Evolutionary conservation across 2,329 filamentous ascomycete genomes (phyloP).

Genomic region (Penicillium aurantiogriseum): DNA sequence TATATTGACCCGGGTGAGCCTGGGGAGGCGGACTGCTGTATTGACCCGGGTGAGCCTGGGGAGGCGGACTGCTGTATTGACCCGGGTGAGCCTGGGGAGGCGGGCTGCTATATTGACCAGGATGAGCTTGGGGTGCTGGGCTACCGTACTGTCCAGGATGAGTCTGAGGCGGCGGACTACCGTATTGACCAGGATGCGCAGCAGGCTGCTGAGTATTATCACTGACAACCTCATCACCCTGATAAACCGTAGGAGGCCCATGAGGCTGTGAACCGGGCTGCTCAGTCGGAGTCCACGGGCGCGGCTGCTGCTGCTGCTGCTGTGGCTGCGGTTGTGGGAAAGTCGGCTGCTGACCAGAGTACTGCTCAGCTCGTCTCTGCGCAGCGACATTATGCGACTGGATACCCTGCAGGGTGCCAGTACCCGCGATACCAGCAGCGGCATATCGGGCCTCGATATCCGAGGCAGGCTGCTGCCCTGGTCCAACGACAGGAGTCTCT

Average conservation of each 20-base stretch:
- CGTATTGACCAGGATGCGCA: slow-evolving; percentile 24
- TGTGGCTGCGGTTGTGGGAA: slow-evolving; percentile 40
- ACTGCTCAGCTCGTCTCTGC: slow-evolving; percentile 76
- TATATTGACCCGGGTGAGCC: slow-evolving; percentile 22
- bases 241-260: slow-evolving; percentile 87
- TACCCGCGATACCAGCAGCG: slow-evolving; percentile 83
- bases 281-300: slow-evolving; percentile 96
- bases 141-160: slow-evolving; percentile 9
- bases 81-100: too few relatives aligned
- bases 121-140: slow-evolving; percentile 17
- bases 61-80: slow-evolving; percentile 36
- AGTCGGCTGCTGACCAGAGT: slow-evolving; percentile 54
- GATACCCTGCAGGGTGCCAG: slow-evolving; percentile 75
- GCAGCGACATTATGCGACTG: slow-evolving; percentile 75
- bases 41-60: slow-evolving; percentile 24
- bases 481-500: slow-evolving; percentile 80
- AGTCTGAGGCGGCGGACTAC: slow-evolving; percentile 39
- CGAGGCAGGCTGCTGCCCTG: slow-evolving; percentile 66
- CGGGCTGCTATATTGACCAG: too few relatives aligned
- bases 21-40: slow-evolving; percentile 17
- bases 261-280: slow-evolving; percentile 80
- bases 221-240: slow-evolving; percentile 70
- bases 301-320: slow-evolving; percentile 34
- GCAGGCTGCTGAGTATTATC: slow-evolving; percentile 41
- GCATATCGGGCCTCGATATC: slow-evolving; percentile 91